A percentile compares a stretch with the other conserved stretches of the same genome.
Evolutionary conservation across 257 asterid genomes (phyloP).

Genomic region (Lycium barbarum): DNA sequence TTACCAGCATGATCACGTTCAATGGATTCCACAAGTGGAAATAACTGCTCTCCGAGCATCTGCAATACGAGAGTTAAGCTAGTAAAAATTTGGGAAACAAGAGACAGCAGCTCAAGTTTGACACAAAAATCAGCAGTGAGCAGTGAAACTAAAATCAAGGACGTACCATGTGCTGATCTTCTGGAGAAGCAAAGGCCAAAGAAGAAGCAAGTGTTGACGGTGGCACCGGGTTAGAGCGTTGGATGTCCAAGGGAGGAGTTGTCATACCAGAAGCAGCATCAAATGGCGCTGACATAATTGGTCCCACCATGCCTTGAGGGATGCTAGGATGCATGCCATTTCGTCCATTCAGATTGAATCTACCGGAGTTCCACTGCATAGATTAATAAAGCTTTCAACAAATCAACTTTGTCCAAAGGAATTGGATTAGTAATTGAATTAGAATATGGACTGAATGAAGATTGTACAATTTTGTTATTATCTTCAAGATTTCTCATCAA

Average conservation of each 20-base stretch:
- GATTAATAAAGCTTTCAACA: not conserved
- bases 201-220: slow-evolving; percentile 78
- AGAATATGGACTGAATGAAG: not conserved
- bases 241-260: slow-evolving; percentile 46
- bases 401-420: not conserved
- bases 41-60: slow-evolving; percentile 86
- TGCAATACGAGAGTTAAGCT: slow-evolving; percentile 37
- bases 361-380: slow-evolving; percentile 54
- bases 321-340: slow-evolving; percentile 51
- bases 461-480: not conserved
- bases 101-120: not conserved
- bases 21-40: slow-evolving; percentile 68
- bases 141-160: not conserved
- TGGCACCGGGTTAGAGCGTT: slow-evolving; percentile 50
- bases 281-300: slow-evolving; percentile 45
- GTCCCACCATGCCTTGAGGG: slow-evolving; percentile 56
- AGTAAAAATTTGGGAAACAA: not conserved
- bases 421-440: not conserved
- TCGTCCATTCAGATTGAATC: slow-evolving; percentile 49
- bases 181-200: slow-evolving; percentile 80
- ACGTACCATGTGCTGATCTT: slow-evolving; percentile 67
- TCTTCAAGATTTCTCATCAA: not conserved
- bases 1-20: slow-evolving; percentile 68
- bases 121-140: not conserved
- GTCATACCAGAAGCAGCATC: slow-evolving; percentile 47